A percentile compares a stretch with the other conserved stretches of the same genome.
Conservation (phyloP, 2,329 filamentous ascomycete species). For the Aspergillus sp. region DNA sequence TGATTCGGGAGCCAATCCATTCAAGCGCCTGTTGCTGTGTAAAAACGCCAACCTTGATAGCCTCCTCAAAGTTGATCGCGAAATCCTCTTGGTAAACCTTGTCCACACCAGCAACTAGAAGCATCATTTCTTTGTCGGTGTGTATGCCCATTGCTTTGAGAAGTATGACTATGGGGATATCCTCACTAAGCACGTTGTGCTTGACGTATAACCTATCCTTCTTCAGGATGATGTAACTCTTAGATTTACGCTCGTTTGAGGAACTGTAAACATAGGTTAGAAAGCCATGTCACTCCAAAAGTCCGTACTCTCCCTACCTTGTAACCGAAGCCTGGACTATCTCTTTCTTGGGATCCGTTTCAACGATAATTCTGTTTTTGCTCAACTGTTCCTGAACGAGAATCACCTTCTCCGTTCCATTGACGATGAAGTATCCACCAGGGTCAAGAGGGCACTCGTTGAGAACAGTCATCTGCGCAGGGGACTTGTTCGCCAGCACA, state of each 20-base stretch:
- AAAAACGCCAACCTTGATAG: constrained; percentile 76
- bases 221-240: constrained; percentile 92
- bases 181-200: constrained; percentile 90
- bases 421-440: constrained; percentile 96
- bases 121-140: constrained; percentile 91
- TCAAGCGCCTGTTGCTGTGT: constrained; percentile 96
- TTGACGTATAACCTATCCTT: constrained; percentile 87
- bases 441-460: constrained; percentile 96
- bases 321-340: constrained; percentile 95
- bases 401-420: constrained; percentile 98
- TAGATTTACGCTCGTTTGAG: constrained; percentile 95
- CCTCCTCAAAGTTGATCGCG: constrained; percentile 91
- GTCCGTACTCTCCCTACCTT: constrained; percentile 39
- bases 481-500: constrained; percentile 77
- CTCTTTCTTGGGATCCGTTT: constrained; percentile 86
- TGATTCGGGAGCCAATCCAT: constrained; percentile 82
- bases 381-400: constrained; percentile 97
- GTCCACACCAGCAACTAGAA: constrained; percentile 85
- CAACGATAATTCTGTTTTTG: constrained; percentile 98
- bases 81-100: constrained; percentile 92
- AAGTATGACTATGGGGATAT: constrained; percentile 91
- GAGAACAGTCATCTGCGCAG: constrained; percentile 84
- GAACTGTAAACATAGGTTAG: constrained; percentile 61
- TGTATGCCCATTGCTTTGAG: constrained; percentile 92
- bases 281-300: neutral